phyloP scores from a whole-genome alignment of 2,329 filamentous ascomycete genomes.

The Paecilomyces sp. region DNA sequence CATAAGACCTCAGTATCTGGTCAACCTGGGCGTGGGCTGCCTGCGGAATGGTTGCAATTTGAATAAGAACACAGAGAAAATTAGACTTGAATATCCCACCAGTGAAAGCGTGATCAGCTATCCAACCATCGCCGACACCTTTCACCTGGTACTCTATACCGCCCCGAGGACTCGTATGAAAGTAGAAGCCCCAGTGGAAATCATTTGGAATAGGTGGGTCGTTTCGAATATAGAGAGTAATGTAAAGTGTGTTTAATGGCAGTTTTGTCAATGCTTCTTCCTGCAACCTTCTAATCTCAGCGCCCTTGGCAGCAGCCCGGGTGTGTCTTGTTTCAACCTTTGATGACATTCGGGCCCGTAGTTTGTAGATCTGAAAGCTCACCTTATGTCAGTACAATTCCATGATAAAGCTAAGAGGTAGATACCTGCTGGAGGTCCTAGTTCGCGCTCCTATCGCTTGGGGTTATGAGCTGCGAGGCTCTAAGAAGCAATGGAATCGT shows the following conservation, averaged over 20 bases:
- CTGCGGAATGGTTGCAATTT: constrained; percentile 12
- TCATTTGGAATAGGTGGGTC: constrained; percentile 17
- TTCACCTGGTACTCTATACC: constrained; percentile 18
- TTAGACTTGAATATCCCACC: constrained; percentile 11
- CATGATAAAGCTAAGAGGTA: no score
- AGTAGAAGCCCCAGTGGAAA: constrained; percentile 25
- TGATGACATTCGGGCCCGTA: neutral
- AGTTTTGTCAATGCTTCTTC: neutral
- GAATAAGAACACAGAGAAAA: constrained; percentile 13
- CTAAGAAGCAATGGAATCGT: no score
- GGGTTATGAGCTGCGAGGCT: no score
- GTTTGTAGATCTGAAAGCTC: neutral
- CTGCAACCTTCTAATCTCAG: neutral
- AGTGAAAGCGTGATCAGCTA: constrained; percentile 9
- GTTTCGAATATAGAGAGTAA: constrained; percentile 16
- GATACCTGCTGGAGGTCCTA: no score
- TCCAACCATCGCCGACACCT: constrained; percentile 4
- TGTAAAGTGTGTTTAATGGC: constrained; percentile 2
- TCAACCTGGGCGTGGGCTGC: constrained; percentile 9
- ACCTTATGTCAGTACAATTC: no score
- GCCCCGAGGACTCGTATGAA: constrained; percentile 10
- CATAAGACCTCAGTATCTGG: constrained; percentile 13
- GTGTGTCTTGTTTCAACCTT: neutral
- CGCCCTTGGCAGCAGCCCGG: neutral
- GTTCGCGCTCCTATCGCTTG: no score